Evolutionary conservation across 202 grass and related monocot species (phyloP).

Genomic region (Brachypodium distachyon): DNA sequence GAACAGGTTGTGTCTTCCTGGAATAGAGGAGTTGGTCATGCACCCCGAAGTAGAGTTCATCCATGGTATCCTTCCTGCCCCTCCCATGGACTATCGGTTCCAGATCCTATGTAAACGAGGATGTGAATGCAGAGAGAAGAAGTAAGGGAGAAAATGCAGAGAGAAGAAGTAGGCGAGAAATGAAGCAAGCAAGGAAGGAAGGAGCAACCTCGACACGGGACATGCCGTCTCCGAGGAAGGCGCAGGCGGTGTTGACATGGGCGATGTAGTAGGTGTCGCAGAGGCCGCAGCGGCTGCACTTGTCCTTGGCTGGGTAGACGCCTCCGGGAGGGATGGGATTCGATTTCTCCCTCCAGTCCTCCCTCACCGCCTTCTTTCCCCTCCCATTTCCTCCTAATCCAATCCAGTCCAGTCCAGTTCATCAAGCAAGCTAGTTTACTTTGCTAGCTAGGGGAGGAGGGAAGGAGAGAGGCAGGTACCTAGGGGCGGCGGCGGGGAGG

Average conservation of each 20-base stretch:
- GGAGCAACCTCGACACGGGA: slow-evolving; percentile 67
- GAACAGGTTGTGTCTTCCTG: slow-evolving; percentile 69
- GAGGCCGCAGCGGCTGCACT: slow-evolving; percentile 90
- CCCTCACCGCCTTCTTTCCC: slow-evolving; percentile 30
- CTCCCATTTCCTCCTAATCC: neutral
- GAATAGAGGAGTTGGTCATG: slow-evolving; percentile 74
- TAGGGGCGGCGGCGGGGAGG: neutral
- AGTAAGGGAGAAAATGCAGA: too few species aligned
- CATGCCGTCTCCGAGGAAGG: slow-evolving; percentile 92
- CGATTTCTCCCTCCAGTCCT: slow-evolving; percentile 74
- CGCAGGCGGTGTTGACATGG: slow-evolving; percentile 77
- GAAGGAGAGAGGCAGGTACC: neutral
- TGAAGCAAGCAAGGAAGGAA: neutral
- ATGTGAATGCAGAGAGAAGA: too few species aligned
- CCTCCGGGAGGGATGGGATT: slow-evolving; percentile 76
- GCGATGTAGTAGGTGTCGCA: slow-evolving; percentile 96
- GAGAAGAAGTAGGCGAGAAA: neutral
- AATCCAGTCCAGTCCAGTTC: neutral
- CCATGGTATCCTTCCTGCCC: slow-evolving; percentile 44
- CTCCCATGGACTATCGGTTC: slow-evolving; percentile 80
- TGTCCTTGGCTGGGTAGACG: slow-evolving; percentile 94
- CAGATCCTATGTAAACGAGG: slow-evolving; percentile 36
- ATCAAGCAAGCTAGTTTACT: neutral
- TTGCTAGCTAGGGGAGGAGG: neutral
- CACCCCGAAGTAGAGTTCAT: slow-evolving; percentile 88